Evolutionary conservation across 495 filamentous ascomycete genomes (phyloP), one percentile per base, ranked within the genome.

Genomic region (Aspergillus ostianus): DNA sequence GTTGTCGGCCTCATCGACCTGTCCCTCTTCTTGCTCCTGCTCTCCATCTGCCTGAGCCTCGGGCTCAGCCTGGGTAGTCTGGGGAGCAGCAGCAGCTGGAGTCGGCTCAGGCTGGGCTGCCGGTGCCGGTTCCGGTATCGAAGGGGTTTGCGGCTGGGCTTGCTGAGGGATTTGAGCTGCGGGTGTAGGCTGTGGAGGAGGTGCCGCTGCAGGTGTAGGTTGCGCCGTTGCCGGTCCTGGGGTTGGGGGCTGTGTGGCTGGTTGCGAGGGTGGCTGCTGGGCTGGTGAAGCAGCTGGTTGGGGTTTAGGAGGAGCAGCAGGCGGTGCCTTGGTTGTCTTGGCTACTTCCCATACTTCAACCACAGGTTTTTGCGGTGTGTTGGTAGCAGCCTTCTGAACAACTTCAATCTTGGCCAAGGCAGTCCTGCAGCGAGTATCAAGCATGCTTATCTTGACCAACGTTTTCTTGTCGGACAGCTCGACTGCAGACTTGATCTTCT

Each of bases 351-450:
- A 97, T 0, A 96, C 92, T 68, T 96, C 91, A 12, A 73, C 79
- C 7, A 97, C 91, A 15, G 90, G 84, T 57, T 82, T 84, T 67
- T 92, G 78, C 2, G 93, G 93, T 0, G 91, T 95, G n/a, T 96
- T 89, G 23, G 79, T 80, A 0, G 89, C 92, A 17, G 91, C 92
- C 51, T 84, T 88, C 59, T 90, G 81, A 12, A 97, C 89, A 15
- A 91, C 82, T 10, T 88, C 84, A 21, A 95, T 62, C 76, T 93
- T 96, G 15, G 85, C 89, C 56, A 80, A 78, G 0, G 86, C 80
- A 20, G 72, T 77, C 67, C 82, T 87, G 59, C 73, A 72, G 66
- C 87, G 86, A 55, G 86, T 87, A 60, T 94, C 89, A 9, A 86
- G 80, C 86, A 96, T 91, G 67, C 90, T 96, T 47, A 93, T 73